Percentiles rank a stretch among this genome's conserved stretches.
Evolutionary conservation across 2,329 filamentous ascomycete genomes (phyloP).

Genomic region (Sporothrix luriei): DNA sequence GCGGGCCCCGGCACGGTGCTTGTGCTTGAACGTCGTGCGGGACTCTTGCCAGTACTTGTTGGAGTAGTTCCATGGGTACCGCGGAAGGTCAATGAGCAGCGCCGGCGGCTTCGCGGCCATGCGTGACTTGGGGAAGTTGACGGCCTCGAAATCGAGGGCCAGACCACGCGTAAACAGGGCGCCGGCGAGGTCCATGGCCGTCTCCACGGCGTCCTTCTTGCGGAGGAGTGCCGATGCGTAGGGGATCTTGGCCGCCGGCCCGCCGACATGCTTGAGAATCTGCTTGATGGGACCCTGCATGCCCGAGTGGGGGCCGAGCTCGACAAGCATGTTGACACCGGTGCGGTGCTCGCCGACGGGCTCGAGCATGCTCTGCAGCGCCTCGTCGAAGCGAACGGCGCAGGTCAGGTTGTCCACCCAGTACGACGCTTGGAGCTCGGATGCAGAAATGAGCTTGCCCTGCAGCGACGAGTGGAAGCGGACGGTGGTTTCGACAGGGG

Average conservation of each 20-base stretch:
- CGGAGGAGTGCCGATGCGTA: conserved; percentile 55
- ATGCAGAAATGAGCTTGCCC: conserved; percentile 46
- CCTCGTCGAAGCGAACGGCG: conserved; percentile 46
- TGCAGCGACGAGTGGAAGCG: conserved; percentile 53
- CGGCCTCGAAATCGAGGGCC: conserved; percentile 49
- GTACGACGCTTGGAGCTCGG: conserved; percentile 44
- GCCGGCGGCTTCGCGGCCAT: conserved; percentile 41
- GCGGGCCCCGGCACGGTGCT: conserved; percentile 46
- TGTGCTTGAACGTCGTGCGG: conserved; percentile 48
- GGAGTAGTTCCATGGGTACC: conserved; percentile 54
- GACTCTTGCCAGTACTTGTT: conserved; percentile 54
- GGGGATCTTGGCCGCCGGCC: conserved; percentile 47
- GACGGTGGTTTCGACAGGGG: conserved; percentile 43
- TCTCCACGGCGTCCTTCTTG: conserved; percentile 53
- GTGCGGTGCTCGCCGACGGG: conserved; percentile 45
- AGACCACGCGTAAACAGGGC: conserved; percentile 51
- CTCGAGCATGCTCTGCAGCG: conserved; percentile 44
- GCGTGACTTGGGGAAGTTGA: conserved; percentile 50
- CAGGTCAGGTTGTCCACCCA: conserved; percentile 47
- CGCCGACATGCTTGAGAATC: conserved; percentile 49
- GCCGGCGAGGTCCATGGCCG: conserved; percentile 36
- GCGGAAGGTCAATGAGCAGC: conserved; percentile 50
- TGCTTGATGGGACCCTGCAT: conserved; percentile 55
- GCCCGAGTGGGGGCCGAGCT: conserved; percentile 55
- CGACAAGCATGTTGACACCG: conserved; percentile 49